phyloP scores from a whole-genome alignment of 345 rosid species.

The Trapa bicornis region DNA sequence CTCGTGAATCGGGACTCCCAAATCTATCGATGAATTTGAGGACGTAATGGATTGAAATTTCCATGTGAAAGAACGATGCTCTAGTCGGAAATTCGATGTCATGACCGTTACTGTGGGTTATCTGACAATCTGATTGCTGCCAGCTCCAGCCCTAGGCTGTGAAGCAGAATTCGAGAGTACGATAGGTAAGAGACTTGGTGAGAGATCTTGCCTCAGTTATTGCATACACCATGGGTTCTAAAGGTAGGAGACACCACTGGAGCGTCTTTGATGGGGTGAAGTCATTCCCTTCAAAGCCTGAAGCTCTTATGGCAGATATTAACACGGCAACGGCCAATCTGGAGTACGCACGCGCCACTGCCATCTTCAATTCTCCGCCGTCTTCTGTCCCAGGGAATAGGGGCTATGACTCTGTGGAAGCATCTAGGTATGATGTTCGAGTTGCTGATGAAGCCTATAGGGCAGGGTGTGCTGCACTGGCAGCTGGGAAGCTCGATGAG shows the following conservation, averaged over 20 bases:
- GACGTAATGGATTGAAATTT: no score
- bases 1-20: no score
- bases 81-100: background rate
- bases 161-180: no score
- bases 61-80: background rate
- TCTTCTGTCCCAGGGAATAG: background rate
- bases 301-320: constrained; percentile 52
- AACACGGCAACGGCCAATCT: constrained; percentile 38
- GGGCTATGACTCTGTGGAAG: constrained; percentile 6
- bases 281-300: constrained; percentile 37
- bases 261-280: constrained; percentile 38
- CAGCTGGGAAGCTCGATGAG: constrained; percentile 57
- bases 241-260: constrained; percentile 23
- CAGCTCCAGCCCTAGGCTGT: no score
- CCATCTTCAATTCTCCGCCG: constrained; percentile 13
- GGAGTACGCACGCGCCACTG: constrained; percentile 36
- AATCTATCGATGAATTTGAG: no score
- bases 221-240: constrained; percentile 23
- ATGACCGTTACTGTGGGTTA: no score
- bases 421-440: constrained; percentile 27
- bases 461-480: constrained; percentile 56
- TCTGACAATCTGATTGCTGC: no score
- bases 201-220: background rate
- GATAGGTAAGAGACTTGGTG: background rate
- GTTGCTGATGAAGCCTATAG: constrained; percentile 53